A percentile compares a stretch with the other conserved stretches of the same genome.
Conservation (phyloP, 768 basidiomycete species). For the Collybiopsis luxurians region DNA sequence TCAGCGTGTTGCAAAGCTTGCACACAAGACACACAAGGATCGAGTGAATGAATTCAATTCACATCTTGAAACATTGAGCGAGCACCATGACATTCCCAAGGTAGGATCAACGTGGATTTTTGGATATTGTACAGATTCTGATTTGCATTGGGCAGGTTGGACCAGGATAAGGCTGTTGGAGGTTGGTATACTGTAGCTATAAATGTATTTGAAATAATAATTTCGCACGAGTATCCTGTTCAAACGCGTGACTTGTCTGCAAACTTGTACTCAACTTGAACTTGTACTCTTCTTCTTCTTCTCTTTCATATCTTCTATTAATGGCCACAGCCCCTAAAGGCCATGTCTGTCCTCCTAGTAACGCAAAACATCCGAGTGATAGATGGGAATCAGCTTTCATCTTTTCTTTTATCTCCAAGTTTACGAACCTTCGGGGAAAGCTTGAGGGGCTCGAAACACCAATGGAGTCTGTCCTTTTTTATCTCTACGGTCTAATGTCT, state of each 20-base stretch:
- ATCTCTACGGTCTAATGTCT: conserved; percentile 9
- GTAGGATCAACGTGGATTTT: too few relatives aligned
- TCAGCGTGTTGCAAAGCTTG: conserved; percentile 71
- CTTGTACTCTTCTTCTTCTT: not conserved
- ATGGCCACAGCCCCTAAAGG: conserved; percentile 34
- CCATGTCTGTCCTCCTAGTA: conserved; percentile 56
- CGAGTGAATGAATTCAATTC: conserved; percentile 86
- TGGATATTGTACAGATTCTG: too few relatives aligned
- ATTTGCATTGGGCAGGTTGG: conserved; percentile 58
- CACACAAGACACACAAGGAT: conserved; percentile 89
- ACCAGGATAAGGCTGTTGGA: conserved; percentile 61
- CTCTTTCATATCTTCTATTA: conserved; percentile 4
- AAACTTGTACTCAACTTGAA: conserved; percentile 3
- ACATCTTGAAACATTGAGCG: conserved; percentile 84
- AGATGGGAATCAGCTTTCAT: conserved; percentile 88
- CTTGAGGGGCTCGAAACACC: conserved; percentile 77
- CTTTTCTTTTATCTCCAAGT: conserved; percentile 82
- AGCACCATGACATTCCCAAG: conserved; percentile 96
- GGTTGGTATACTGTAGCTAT: not conserved
- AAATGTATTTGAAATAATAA: not conserved
- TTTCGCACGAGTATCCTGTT: conserved; percentile 4
- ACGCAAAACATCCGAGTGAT: conserved; percentile 71
- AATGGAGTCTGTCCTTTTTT: conserved; percentile 68
- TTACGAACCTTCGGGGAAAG: conserved; percentile 71
- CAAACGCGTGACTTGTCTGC: conserved; percentile 3